Evolutionary conservation across 768 basidiomycete genomes (phyloP).

Genomic region (Tulasnella sp.): DNA sequence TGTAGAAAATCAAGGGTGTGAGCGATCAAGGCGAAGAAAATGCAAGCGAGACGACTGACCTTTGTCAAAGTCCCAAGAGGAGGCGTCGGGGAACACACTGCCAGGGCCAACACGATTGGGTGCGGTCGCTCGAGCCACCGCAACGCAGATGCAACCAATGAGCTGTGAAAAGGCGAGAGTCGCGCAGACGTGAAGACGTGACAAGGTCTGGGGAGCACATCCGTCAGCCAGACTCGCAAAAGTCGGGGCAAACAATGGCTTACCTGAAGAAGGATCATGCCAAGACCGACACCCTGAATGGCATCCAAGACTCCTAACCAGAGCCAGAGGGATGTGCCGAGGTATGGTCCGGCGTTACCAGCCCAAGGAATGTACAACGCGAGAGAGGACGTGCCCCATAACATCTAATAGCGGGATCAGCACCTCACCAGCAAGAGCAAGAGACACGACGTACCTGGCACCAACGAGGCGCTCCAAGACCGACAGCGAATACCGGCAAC

Average conservation of each 20-base stretch:
- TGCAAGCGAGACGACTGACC: conserved; percentile 41
- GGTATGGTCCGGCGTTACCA: conserved; percentile 76
- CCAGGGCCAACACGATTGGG: conserved; percentile 86
- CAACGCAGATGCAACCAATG: conserved; percentile 85
- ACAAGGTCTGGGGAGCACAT: conserved; percentile 57
- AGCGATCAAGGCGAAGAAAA: background rate
- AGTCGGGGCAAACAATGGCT: background rate
- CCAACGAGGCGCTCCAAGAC: conserved; percentile 90
- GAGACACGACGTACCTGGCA: conserved; percentile 63
- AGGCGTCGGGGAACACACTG: conserved; percentile 87
- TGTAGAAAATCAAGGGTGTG: conserved; percentile 29
- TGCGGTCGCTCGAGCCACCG: conserved; percentile 87
- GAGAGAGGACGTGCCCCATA: conserved; percentile 93
- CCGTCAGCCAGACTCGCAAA: background rate
- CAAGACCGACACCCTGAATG: conserved; percentile 89
- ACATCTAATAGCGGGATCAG: conserved; percentile 50
- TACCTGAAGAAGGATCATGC: conserved; percentile 79
- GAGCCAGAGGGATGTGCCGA: conserved; percentile 86
- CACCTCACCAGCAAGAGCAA: background rate
- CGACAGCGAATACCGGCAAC: conserved; percentile 90
- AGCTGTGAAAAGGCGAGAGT: conserved; percentile 88
- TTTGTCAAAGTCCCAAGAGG: conserved; percentile 83
- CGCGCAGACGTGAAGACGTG: conserved; percentile 89
- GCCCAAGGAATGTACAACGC: conserved; percentile 95
- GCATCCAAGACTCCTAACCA: conserved; percentile 96